Conservation (phyloP, 2,329 filamentous ascomycete species). For the Madurella mycetomatis region DNA sequence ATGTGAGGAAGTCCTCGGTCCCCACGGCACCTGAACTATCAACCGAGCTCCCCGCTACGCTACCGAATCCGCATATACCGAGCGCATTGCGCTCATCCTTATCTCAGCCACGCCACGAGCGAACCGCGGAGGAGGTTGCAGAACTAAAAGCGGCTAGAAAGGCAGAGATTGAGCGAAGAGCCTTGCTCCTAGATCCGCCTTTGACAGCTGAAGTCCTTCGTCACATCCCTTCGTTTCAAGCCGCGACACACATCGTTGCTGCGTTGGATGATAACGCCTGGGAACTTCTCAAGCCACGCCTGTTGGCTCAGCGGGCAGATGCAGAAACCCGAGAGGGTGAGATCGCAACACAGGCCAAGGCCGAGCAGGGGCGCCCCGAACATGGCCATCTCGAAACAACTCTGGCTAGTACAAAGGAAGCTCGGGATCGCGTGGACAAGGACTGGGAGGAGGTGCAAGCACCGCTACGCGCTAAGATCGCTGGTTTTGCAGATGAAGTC, state of each 20-base stretch:
- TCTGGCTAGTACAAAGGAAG: conserved; percentile 38
- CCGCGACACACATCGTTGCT: conserved; percentile 64
- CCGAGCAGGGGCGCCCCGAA: conserved; percentile 15
- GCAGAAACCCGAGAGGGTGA: conserved; percentile 56
- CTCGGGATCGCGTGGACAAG: conserved; percentile 58
- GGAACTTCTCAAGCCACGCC: conserved; percentile 62
- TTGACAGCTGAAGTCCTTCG: conserved; percentile 57
- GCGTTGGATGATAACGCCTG: conserved; percentile 66
- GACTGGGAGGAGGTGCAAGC: conserved; percentile 69
- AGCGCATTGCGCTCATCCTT: conserved; percentile 16
- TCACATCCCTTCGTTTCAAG: conserved; percentile 70
- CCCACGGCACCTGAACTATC: neutral
- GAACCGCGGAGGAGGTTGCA: conserved; percentile 58
- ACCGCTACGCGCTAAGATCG: conserved; percentile 61
- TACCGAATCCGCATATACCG: neutral
- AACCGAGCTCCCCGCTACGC: neutral
- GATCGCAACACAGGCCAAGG: conserved; percentile 26
- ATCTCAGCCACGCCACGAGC: conserved; percentile 36
- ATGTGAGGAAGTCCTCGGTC: neutral
- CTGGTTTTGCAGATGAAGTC: conserved; percentile 64
- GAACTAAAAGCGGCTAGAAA: conserved; percentile 61
- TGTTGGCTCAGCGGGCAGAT: conserved; percentile 60
- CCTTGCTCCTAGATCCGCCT: conserved; percentile 61
- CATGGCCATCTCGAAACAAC: conserved; percentile 23
- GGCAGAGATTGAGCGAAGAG: conserved; percentile 68